Conservation (phyloP, 1,139 yeast genomes). For the Yamadazyma diospyri region DNA sequence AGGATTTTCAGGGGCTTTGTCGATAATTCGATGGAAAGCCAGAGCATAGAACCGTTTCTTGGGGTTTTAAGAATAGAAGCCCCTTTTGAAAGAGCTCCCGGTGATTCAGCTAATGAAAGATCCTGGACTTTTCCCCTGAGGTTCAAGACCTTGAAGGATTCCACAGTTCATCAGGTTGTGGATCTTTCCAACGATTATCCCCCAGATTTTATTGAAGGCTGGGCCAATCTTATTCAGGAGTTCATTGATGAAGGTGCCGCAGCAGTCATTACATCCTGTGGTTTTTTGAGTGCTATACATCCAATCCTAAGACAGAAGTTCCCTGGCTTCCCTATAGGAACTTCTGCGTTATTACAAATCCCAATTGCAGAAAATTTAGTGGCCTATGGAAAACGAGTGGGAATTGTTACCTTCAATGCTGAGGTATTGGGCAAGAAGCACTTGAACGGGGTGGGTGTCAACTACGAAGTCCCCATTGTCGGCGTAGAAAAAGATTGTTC, state of each 20-base stretch:
- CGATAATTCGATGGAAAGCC: no score
- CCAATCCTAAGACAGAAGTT: constrained; percentile 15
- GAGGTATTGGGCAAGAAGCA: constrained; percentile 19
- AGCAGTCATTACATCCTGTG: constrained; percentile 21
- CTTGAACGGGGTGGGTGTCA: constrained; percentile 24
- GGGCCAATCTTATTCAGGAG: constrained; percentile 14
- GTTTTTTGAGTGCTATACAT: constrained; percentile 25
- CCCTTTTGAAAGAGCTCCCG: constrained; percentile 22
- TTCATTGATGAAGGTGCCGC: constrained; percentile 18
- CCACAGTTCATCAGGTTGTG: constrained; percentile 17
- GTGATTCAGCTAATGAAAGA: constrained; percentile 21
- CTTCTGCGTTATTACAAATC: constrained; percentile 25
- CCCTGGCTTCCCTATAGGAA: constrained; percentile 24
- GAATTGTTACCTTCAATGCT: constrained; percentile 26
- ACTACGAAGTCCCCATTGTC: constrained; percentile 17
- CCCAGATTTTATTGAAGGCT: constrained; percentile 15
- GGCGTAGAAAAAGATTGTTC: constrained; percentile 18
- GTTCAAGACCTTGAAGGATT: constrained; percentile 16
- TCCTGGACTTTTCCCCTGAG: constrained; percentile 19
- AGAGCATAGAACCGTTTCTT: no score
- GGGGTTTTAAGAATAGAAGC: constrained; percentile 13
- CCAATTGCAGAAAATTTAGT: constrained; percentile 20
- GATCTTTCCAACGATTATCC: constrained; percentile 12
- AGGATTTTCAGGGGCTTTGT: no score
- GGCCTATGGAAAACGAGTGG: constrained; percentile 18